Evolutionary conservation across 306 rosid genomes (phyloP), one percentile per base, ranked within the genome.

Genomic region (Hylodesmum podocarpum): DNA sequence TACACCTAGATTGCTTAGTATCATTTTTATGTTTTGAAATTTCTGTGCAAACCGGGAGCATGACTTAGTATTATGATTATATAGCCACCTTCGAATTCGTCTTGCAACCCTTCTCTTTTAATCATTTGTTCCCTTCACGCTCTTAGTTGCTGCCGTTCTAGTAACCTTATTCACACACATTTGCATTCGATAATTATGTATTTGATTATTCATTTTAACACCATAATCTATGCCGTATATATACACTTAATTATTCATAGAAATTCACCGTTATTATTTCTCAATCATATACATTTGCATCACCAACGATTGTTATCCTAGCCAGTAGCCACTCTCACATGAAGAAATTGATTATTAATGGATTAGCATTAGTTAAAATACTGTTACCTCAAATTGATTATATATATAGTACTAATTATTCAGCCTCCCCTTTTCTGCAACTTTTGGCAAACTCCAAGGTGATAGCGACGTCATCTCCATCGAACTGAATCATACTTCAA

Each of bases 121-220:
- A 81, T 81, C 81, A 70, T 88, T 84, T 77, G 57, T 62, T 68
- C 59, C 77, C 62, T 76, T 77, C 84, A 82, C 76, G 87, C 83
- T 71, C 69, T 77, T 24, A 3, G 7, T 39, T 40, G 1, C 9
- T 54, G 7, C 51, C 73, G 6, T 31, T 82, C 54, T 51, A 13
- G 15, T 51, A 67, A 28, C 9, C 62, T 49, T 21, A 29, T 50
- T 70, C 69, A 5, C 21, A 24, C 6, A 55, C 4, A 44, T 21
- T 9, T 54, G 50, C 77, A 55, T 55, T 77, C 13, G 24, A 29
- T 46, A 3, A 40, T 55, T 5, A 50, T 68, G 68, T 9, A 37
- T 67, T 75, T 57, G 8, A 66, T 73, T 19, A n/a, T 66, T 55
- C 71, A 54, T 66, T 73, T 73, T 34, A 57, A 65, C 1, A 24